A percentile compares a stretch with the other conserved stretches of the same genome.
Conservation (phyloP, 176 grass and related monocot genomes). For the Triticum monococcum region DNA sequence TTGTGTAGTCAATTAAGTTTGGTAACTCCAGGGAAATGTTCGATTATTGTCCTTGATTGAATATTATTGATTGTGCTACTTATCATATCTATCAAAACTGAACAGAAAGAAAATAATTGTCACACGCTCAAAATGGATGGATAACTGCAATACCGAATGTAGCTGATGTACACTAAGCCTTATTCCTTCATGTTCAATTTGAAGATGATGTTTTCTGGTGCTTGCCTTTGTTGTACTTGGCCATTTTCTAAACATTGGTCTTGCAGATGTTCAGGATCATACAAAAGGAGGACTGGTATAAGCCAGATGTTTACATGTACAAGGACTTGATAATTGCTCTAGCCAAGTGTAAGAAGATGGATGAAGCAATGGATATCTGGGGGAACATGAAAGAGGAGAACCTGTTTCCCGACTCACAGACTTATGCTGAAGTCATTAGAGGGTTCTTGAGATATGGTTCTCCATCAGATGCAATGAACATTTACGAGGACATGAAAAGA, state of each 20-base stretch:
- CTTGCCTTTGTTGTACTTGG: neutral
- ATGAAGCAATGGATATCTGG: slow-evolving; percentile 81
- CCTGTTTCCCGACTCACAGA: slow-evolving; percentile 83
- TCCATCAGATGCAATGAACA: slow-evolving; percentile 93
- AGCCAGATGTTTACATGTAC: slow-evolving; percentile 91
- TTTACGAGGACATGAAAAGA: slow-evolving; percentile 92
- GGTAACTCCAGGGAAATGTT: neutral
- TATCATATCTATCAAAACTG: neutral
- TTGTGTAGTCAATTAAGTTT: neutral
- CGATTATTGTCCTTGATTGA: neutral
- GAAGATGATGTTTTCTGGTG: slow-evolving; percentile 23
- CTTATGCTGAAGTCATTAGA: slow-evolving; percentile 89
- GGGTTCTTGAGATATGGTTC: slow-evolving; percentile 91
- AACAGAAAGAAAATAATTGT: neutral
- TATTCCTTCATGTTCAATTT: slow-evolving; percentile 4
- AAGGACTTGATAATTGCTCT: slow-evolving; percentile 90
- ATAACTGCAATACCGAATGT: neutral
- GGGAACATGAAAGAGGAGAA: slow-evolving; percentile 74
- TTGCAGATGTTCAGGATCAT: slow-evolving; percentile 84
- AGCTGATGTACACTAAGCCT: neutral
- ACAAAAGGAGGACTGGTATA: slow-evolving; percentile 94
- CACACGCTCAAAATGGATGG: neutral
- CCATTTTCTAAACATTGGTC: slow-evolving; percentile 14
- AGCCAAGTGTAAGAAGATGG: slow-evolving; percentile 93
- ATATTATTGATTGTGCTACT: neutral